Evolutionary conservation across 1,139 yeast species (phyloP).

Genomic region (Pichia terricola): DNA sequence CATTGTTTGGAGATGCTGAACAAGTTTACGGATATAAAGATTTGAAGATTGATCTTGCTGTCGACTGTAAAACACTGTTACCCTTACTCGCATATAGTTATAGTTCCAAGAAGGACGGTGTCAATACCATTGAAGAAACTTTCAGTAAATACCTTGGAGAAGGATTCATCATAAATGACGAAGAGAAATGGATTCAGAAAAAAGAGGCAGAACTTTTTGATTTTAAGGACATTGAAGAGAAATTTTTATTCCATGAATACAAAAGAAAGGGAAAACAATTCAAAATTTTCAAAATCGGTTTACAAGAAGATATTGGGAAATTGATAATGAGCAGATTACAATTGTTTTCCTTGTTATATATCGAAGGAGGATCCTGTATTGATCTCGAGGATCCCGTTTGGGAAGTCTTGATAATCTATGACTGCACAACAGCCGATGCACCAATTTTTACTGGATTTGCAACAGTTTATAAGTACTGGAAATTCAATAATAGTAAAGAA

Average conservation of each 20-base stretch:
- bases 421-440: conserved; percentile 14
- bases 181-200: conserved; percentile 52
- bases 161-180: conserved; percentile 52
- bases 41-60: conserved; percentile 45
- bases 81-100: conserved; percentile 53
- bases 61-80: conserved; percentile 44
- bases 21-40: conserved; percentile 78
- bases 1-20: conserved; percentile 88
- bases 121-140: conserved; percentile 43
- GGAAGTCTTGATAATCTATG: conserved; percentile 48
- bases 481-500: conserved; percentile 45
- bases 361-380: conserved; percentile 90
- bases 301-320: conserved; percentile 31
- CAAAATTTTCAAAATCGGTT: conserved; percentile 32
- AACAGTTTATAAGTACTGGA: conserved; percentile 81
- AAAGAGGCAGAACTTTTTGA: conserved; percentile 35
- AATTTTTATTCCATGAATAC: conserved; percentile 17
- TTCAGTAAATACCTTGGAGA: conserved; percentile 50
- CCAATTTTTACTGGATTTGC: conserved; percentile 59
- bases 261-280: conserved; percentile 25
- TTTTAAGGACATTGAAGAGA: conserved; percentile 40
- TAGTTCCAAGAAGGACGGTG: conserved; percentile 37
- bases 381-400: conserved; percentile 68
- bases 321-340: conserved; percentile 65
- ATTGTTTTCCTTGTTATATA: conserved; percentile 69